Percentiles rank a stretch among this genome's conserved stretches.
phyloP scores from a whole-genome alignment of 139 green algal species.

The Chloropicon primus region DNA sequence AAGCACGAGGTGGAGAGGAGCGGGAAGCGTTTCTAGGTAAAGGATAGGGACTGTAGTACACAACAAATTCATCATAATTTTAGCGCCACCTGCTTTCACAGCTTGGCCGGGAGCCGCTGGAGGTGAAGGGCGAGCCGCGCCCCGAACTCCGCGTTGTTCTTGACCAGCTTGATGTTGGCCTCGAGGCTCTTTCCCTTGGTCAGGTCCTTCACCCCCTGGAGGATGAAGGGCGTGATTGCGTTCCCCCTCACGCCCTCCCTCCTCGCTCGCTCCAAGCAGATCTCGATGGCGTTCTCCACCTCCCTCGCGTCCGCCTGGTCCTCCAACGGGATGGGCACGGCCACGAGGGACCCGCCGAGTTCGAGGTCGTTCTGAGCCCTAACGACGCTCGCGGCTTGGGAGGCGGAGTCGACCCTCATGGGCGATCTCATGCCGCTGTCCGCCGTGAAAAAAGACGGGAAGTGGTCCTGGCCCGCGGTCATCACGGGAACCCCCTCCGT shows the following conservation, averaged over 20 bases:
- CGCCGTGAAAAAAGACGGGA: background rate
- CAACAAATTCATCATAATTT: no score
- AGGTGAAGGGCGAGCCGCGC: conserved; percentile 38
- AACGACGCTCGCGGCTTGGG: background rate
- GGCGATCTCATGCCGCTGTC: background rate
- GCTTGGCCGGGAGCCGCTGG: background rate
- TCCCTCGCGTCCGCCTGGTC: conserved; percentile 9
- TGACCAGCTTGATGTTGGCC: conserved; percentile 84
- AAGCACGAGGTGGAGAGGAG: background rate
- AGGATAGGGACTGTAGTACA: no score
- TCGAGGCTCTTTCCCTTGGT: conserved; percentile 64
- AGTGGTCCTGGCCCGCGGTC: background rate
- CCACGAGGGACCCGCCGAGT: conserved; percentile 20
- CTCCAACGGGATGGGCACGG: conserved; percentile 64
- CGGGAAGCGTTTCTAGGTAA: background rate
- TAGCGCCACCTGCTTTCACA: no score
- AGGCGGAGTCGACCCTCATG: background rate
- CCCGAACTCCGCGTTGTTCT: conserved; percentile 86
- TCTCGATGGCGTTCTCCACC: conserved; percentile 29
- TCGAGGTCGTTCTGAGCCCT: background rate
- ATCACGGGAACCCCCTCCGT: conserved; percentile 62
- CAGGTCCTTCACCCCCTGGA: conserved; percentile 64
- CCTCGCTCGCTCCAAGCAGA: conserved; percentile 59
- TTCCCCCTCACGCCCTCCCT: conserved; percentile 36
- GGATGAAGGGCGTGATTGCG: conserved; percentile 80